Evolutionary conservation across 2,329 filamentous ascomycete genomes (phyloP), one percentile per base, ranked within the genome.

Genomic region (Dactylellina parvicollis): DNA sequence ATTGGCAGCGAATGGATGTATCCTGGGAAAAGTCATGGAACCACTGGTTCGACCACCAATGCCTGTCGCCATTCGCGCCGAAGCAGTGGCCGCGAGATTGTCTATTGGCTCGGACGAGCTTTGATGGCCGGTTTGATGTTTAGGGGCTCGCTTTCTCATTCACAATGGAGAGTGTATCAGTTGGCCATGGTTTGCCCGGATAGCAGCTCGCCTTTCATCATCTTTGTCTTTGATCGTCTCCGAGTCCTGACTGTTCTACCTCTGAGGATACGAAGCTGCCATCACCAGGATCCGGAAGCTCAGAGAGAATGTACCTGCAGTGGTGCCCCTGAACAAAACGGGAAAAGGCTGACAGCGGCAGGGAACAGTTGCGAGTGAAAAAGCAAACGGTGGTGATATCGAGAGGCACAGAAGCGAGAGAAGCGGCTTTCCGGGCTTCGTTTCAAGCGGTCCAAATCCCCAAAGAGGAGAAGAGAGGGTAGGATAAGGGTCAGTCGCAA

Each of bases 311-410:
- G 66, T 71, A 65, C 67, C 67, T 72, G 67, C 67, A 72, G 57
- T 65, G 56, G 52, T 59, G 67, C 67, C 67, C 67, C 67, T 72
- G 60, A 72, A 59, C 67, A 64, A 72, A 72, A 59, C 67, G 44
- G 67, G 67, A 40, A 72, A 72, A 59, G 67, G 67, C 67, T 72
- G 50, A 36, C 50, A 34, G 42, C 42, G 26, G 54, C 50, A 57
- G 60, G 67, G 59, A 3, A n/a, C 34, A 38, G 34, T n/a, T n/a
- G 34, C 59, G 42, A 47, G 20, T 18, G 22, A 72, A 71, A 72
- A 72, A 72, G 67, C 59, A 72, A 72, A 72, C 59, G 59, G 40
- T 59, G 34, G 52, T 44, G 67, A 64, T 40, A 64, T 62, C 65
- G 40, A 42, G n/a, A 26, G n/a, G 44, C 34, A 69, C 44, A 61